Evolutionary conservation across 805 yeast species (phyloP).

Genomic region (Kazachstania bromeliacearum): DNA sequence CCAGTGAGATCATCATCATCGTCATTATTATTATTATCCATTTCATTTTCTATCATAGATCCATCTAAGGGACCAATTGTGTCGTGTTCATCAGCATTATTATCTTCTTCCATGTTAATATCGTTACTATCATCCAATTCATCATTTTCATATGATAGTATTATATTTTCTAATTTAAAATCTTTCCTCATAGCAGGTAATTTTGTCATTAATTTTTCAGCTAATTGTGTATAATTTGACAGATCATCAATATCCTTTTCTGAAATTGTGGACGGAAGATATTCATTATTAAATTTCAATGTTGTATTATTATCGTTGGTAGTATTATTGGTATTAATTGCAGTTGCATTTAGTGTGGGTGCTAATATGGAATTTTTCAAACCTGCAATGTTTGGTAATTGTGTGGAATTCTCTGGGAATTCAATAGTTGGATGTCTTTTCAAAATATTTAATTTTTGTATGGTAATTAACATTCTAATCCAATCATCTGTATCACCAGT

Average conservation of each 20-base stretch:
- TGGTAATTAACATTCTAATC: slow-evolving; percentile 26
- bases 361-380: slow-evolving; percentile 18
- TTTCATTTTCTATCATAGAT: slow-evolving; percentile 5
- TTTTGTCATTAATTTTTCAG: slow-evolving; percentile 24
- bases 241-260: slow-evolving; percentile 4
- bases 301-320: neutral
- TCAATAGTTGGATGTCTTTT: neutral
- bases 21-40: slow-evolving; percentile 3
- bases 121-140: slow-evolving; percentile 8
- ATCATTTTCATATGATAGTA: slow-evolving; percentile 23
- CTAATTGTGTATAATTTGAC: slow-evolving; percentile 9
- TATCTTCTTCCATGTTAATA: neutral
- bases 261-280: neutral
- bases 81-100: neutral
- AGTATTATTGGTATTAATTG: neutral
- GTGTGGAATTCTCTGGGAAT: slow-evolving; percentile 7
- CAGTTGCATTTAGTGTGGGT: slow-evolving; percentile 1
- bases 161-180: slow-evolving; percentile 23
- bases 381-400: slow-evolving; percentile 21
- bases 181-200: slow-evolving; percentile 30
- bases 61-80: too few relatives aligned
- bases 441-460: slow-evolving; percentile 17
- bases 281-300: neutral
- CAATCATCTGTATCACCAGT: slow-evolving; percentile 32
- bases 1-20: slow-evolving; percentile 2